phyloP scores from a whole-genome alignment of 805 yeast species.

The Starmera caribaea region DNA sequence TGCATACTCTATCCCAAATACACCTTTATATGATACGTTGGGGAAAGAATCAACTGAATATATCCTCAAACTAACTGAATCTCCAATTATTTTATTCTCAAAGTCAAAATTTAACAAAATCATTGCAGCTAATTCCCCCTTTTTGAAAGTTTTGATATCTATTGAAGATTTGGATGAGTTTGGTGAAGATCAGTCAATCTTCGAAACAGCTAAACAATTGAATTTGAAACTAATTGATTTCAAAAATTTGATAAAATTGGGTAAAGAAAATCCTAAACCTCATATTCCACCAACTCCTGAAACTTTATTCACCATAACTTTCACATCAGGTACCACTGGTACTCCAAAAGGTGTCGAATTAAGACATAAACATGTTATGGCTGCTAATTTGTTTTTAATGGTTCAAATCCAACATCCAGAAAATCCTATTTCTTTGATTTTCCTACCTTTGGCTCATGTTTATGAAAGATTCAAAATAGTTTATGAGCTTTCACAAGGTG shows the following conservation, averaged over 20 bases:
- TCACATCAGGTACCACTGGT: conserved; percentile 74
- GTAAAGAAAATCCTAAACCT: conserved; percentile 31
- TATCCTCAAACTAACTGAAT: conserved; percentile 49
- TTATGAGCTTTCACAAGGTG: conserved; percentile 36
- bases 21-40: conserved; percentile 47
- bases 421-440: conserved; percentile 25
- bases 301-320: conserved; percentile 50
- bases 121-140: conserved; percentile 32
- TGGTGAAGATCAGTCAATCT: conserved; percentile 20
- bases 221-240: conserved; percentile 24
- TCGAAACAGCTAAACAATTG: conserved; percentile 18
- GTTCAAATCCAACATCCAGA: conserved; percentile 22
- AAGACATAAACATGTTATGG: conserved; percentile 40
- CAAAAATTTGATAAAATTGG: conserved; percentile 28
- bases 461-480: conserved; percentile 39
- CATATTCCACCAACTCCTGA: conserved; percentile 40
- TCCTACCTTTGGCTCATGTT: conserved; percentile 52
- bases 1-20: conserved; percentile 43
- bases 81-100: conserved; percentile 52
- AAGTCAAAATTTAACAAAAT: conserved; percentile 39
- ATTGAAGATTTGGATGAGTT: conserved; percentile 36
- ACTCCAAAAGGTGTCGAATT: conserved; percentile 62
- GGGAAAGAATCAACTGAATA: conserved; percentile 54
- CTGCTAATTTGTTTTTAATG: conserved; percentile 37
- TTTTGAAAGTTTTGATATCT: conserved; percentile 45